Conservation (phyloP, 2,329 filamentous ascomycete genomes). For the Colletotrichum cereale region DNA sequence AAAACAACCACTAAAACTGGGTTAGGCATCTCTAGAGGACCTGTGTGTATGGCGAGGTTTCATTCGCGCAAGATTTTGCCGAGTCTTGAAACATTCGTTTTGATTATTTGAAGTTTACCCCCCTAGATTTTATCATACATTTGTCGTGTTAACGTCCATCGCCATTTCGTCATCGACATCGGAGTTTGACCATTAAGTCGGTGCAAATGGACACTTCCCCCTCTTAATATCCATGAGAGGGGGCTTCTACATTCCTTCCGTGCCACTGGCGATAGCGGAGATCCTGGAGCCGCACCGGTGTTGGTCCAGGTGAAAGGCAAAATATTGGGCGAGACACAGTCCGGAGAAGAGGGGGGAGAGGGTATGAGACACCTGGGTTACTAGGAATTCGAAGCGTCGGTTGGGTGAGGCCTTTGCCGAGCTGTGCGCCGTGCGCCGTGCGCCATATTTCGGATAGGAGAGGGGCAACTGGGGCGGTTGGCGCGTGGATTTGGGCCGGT, state of each 20-base stretch:
- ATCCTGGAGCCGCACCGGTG: not conserved
- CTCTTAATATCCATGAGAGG: no score
- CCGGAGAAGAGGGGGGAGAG: not conserved
- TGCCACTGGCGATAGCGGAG: not conserved
- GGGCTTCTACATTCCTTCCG: not conserved
- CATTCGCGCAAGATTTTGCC: not conserved
- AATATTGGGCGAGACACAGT: not conserved
- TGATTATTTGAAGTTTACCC: not conserved
- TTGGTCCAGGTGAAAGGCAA: not conserved
- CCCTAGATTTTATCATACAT: not conserved
- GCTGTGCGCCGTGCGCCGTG: no score
- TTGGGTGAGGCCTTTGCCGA: no score
- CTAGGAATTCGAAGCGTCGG: not conserved
- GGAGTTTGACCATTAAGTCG: no score
- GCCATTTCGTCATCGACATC: no score
- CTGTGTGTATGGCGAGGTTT: not conserved
- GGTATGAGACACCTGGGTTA: not conserved
- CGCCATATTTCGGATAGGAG: not conserved
- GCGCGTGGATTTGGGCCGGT: not conserved
- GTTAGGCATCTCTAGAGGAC: constrained; percentile 1
- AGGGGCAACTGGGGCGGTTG: not conserved
- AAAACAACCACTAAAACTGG: constrained; percentile 19
- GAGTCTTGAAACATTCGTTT: not conserved
- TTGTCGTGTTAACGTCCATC: not conserved
- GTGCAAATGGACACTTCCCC: no score